Percentiles rank a stretch among this genome's conserved stretches.
These are phyloP conservation scores for Alternaria sp. DNA, from an alignment of 2,329 filamentous ascomycete species.

Conservation along the genomic window DNA sequence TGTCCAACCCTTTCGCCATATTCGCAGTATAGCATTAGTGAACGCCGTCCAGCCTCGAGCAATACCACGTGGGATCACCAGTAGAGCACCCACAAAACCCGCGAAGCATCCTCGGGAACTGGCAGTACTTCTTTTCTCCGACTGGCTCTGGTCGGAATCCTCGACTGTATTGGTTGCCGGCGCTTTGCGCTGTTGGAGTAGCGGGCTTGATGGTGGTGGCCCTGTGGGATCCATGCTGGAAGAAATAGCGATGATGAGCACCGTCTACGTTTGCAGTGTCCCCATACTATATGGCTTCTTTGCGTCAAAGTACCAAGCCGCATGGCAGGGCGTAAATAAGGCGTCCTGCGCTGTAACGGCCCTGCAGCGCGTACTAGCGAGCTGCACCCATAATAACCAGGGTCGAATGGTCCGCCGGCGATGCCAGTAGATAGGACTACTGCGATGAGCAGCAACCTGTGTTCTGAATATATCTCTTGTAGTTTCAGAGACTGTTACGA, in stretches of 20 bases:
- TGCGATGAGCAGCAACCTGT: neutral
- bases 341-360: neutral
- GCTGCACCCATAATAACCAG: neutral
- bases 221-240: neutral
- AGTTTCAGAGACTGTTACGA: neutral
- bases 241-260: neutral
- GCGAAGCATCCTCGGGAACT: neutral
- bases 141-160: neutral
- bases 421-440: neutral
- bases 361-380: neutral
- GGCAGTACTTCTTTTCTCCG: neutral
- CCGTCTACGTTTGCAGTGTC: neutral
- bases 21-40: neutral
- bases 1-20: constrained; percentile 10
- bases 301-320: neutral
- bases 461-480: neutral
- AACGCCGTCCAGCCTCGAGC: neutral
- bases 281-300: neutral
- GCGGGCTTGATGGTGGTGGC: neutral
- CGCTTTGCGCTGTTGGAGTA: neutral
- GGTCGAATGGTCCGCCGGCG: neutral
- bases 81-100: neutral
- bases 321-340: neutral
- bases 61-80: neutral
- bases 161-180: neutral